These are phyloP conservation scores for Sphagnum tenellum DNA, from an alignment of 225 moss, liverwort and hornwort genomes.

Conservation along the genomic window DNA sequence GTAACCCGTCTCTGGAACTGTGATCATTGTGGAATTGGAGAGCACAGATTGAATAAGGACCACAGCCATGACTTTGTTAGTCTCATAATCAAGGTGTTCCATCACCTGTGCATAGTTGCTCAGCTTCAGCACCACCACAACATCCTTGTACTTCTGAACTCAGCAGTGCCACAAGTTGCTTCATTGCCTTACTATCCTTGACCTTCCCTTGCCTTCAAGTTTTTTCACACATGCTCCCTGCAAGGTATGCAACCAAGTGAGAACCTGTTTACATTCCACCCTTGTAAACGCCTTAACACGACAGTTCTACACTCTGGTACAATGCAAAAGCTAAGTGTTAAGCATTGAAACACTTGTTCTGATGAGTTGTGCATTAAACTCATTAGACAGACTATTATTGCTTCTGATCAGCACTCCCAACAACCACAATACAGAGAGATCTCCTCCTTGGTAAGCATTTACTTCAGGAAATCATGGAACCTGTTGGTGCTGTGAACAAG, in stretches of 20 bases:
- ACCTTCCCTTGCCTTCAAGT: slow-evolving; percentile 80
- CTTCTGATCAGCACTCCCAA: too few relatives aligned
- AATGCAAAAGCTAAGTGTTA: too few relatives aligned
- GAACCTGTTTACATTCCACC: too few relatives aligned
- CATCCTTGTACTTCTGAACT: slow-evolving; percentile 89
- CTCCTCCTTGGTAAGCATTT: too few relatives aligned
- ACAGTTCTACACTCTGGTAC: too few relatives aligned
- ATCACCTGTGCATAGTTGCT: slow-evolving; percentile 85
- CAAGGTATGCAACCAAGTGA: slow-evolving; percentile 6
- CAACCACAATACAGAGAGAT: too few relatives aligned
- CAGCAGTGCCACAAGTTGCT: slow-evolving; percentile 73
- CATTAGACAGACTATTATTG: too few relatives aligned
- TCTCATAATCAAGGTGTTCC: slow-evolving; percentile 81
- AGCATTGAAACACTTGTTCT: too few relatives aligned
- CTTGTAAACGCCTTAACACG: too few relatives aligned
- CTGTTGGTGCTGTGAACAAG: too few relatives aligned
- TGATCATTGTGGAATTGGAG: slow-evolving; percentile 58
- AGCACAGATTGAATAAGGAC: slow-evolving; percentile 84
- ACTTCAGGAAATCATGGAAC: too few relatives aligned
- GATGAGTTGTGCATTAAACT: too few relatives aligned
- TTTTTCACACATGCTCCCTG: slow-evolving; percentile 81
- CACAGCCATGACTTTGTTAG: slow-evolving; percentile 80
- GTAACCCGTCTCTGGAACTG: slow-evolving; percentile 71
- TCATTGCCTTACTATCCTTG: slow-evolving; percentile 64
- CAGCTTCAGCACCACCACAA: slow-evolving; percentile 74